Evolutionary conservation across 768 basidiomycete genomes (phyloP).

Genomic region (Imleria badia): DNA sequence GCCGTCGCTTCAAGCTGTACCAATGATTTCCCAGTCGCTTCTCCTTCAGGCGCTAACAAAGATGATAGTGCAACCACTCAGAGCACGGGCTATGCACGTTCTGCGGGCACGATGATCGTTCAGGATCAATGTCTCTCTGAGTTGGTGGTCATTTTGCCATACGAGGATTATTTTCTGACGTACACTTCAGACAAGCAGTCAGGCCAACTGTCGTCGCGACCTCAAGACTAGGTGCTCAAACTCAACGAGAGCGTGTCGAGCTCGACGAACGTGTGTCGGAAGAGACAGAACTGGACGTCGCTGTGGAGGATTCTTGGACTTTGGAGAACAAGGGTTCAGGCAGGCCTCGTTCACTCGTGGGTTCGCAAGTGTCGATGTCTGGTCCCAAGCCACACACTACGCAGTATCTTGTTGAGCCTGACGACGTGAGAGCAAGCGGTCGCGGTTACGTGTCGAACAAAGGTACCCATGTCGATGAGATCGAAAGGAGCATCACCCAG

Average conservation of each 20-base stretch:
- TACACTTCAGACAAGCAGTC: not conserved
- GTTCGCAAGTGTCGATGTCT: not conserved
- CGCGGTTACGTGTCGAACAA: not conserved
- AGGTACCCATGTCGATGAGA: not conserved
- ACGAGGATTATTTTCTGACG: not conserved
- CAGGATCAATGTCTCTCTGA: not conserved
- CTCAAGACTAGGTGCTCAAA: not conserved
- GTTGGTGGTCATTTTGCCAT: slow-evolving; percentile 5
- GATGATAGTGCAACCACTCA: not conserved
- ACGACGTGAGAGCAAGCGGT: not conserved
- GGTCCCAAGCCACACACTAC: not conserved
- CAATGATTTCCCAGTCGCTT: not conserved
- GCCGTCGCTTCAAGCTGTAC: not conserved
- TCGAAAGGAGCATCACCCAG: not conserved
- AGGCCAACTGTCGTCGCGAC: not conserved
- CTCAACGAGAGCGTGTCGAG: not conserved
- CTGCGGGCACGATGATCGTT: not conserved
- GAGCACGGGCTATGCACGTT: not conserved
- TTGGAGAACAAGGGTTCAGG: not conserved
- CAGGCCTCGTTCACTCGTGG: not conserved
- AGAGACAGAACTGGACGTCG: not conserved
- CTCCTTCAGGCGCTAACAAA: not conserved
- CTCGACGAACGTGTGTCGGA: not conserved
- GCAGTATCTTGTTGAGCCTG: not conserved
- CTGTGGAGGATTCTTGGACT: not conserved